phyloP scores from a whole-genome alignment of 1,139 yeast genomes.

The Saccharomyces hybrid region DNA sequence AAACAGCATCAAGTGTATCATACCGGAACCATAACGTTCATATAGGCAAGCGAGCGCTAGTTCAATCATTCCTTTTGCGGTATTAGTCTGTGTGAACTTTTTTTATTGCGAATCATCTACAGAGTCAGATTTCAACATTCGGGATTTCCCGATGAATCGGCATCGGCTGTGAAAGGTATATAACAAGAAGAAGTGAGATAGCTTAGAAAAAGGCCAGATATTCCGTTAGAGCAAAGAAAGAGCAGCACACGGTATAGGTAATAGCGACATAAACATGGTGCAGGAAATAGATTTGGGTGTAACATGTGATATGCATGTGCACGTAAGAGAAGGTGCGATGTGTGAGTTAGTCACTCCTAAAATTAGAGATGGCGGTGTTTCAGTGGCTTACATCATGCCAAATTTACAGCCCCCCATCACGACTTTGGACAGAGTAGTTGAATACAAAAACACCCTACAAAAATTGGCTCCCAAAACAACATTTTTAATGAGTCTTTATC shows the following conservation, averaged over 20 bases:
- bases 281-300: slow-evolving; percentile 52
- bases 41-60: neutral
- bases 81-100: neutral
- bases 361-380: slow-evolving; percentile 79
- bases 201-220: neutral
- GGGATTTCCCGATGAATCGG: too few relatives aligned
- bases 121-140: too few relatives aligned
- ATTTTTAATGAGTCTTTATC: slow-evolving; percentile 83
- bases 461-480: slow-evolving; percentile 74
- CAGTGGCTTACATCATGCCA: slow-evolving; percentile 93
- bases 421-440: slow-evolving; percentile 63
- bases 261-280: neutral
- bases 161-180: too few relatives aligned
- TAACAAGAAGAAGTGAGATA: too few relatives aligned
- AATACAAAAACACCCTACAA: slow-evolving; percentile 60
- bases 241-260: neutral
- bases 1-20: neutral
- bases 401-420: slow-evolving; percentile 89
- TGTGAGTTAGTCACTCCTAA: slow-evolving; percentile 88
- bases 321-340: slow-evolving; percentile 87
- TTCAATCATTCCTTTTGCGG: neutral
- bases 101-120: neutral
- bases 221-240: neutral
- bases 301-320: slow-evolving; percentile 96
- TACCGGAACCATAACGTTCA: neutral